Percentiles rank a stretch among this genome's conserved stretches.
These are phyloP conservation scores for Sabuloglossum arenarium DNA, from an alignment of 495 filamentous ascomycete species.

Conservation along the genomic window DNA sequence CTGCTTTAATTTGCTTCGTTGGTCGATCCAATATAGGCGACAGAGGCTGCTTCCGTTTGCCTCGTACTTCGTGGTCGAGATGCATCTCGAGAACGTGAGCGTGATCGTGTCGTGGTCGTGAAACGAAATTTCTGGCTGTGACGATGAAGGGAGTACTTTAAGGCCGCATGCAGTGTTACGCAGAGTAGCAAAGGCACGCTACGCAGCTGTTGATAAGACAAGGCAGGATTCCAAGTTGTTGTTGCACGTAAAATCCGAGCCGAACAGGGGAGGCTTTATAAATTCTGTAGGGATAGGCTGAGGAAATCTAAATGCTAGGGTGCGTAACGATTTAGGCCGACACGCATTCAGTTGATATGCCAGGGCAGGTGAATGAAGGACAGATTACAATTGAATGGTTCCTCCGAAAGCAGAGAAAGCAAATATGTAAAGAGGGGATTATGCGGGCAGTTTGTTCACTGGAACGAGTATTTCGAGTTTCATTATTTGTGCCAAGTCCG, in stretches of 20 bases:
- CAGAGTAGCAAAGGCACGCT: not conserved
- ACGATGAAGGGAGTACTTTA: not conserved
- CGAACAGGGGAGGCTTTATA: not conserved
- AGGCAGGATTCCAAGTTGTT: not conserved
- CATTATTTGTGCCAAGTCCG: not conserved
- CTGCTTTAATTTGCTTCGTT: slow-evolving; percentile 31
- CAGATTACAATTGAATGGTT: not conserved
- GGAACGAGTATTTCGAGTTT: not conserved
- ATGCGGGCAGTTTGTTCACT: not conserved
- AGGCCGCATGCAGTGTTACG: not conserved
- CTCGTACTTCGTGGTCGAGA: slow-evolving; percentile 25
- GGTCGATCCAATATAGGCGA: slow-evolving; percentile 29
- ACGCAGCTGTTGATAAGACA: not conserved
- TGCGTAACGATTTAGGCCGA: not conserved
- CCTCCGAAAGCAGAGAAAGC: not conserved
- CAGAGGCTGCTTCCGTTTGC: slow-evolving; percentile 42
- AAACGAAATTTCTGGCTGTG: not conserved
- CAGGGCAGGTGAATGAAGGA: not conserved
- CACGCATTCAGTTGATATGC: not conserved
- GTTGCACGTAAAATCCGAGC: not conserved
- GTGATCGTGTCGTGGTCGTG: no score
- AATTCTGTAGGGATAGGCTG: not conserved
- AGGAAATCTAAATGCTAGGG: not conserved
- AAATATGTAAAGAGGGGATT: not conserved
- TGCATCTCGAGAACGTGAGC: slow-evolving; percentile 34